These are phyloP conservation scores for Umbilicaria muhlenbergii DNA, from an alignment of 495 filamentous ascomycete species.

Conservation along the genomic window DNA sequence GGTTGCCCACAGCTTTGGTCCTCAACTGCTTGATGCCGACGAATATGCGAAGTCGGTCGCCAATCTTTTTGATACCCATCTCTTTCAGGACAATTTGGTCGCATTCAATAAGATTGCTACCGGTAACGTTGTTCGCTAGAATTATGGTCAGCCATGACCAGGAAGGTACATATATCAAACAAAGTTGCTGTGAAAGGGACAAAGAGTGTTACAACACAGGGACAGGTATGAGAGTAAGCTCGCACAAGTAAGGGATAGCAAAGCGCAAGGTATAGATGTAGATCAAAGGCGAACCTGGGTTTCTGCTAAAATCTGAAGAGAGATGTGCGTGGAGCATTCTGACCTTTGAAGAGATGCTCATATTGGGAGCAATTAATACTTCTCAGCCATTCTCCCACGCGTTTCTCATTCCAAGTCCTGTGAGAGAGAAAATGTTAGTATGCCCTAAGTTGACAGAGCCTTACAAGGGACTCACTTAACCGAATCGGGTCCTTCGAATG, in stretches of 20 bases:
- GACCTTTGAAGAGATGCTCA: conserved; percentile 73
- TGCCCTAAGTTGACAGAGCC: too few relatives aligned
- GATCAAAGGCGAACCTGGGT: too few relatives aligned
- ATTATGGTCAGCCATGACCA: conserved; percentile 1
- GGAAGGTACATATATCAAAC: neutral
- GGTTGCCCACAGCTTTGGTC: conserved; percentile 67
- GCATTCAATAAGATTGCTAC: conserved; percentile 89
- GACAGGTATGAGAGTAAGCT: neutral
- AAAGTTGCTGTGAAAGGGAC: too few relatives aligned
- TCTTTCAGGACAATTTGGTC: conserved; percentile 94
- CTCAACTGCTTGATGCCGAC: conserved; percentile 84
- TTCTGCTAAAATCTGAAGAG: neutral
- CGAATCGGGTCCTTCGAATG: conserved; percentile 38
- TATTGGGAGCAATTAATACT: conserved; percentile 89
- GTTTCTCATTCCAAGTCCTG: conserved; percentile 79
- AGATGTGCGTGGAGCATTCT: conserved; percentile 1
- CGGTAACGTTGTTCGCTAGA: conserved; percentile 81
- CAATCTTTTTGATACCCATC: conserved; percentile 96
- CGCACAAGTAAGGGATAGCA: neutral
- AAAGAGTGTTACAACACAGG: neutral
- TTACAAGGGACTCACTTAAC: conserved; percentile 32
- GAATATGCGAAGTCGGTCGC: conserved; percentile 90
- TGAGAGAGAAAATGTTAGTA: neutral
- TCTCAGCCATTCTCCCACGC: conserved; percentile 76
- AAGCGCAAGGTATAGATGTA: neutral